A percentile compares a stretch with the other conserved stretches of the same genome.
phyloP scores from a whole-genome alignment of 2,329 filamentous ascomycete genomes.

The Epichloe sibirici region DNA sequence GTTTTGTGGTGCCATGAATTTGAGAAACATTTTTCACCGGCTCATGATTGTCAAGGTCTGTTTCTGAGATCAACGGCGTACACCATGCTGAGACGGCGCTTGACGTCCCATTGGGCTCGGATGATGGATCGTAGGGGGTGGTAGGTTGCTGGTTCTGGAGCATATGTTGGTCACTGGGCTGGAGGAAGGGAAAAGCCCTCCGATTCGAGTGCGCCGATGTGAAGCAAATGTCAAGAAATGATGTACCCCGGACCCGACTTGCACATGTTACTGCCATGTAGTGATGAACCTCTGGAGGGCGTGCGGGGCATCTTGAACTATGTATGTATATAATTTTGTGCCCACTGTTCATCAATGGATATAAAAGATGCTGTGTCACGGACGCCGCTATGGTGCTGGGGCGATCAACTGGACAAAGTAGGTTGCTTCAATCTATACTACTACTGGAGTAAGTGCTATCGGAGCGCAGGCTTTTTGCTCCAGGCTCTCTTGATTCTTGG shows the following conservation, averaged over 20 bases:
- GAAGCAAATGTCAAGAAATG: not conserved
- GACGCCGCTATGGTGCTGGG: slow-evolving; percentile 58
- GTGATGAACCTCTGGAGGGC: not conserved
- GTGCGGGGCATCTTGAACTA: not conserved
- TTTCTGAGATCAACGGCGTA: not conserved
- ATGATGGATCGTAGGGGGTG: no score
- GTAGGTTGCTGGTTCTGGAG: no score
- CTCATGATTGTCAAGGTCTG: not conserved
- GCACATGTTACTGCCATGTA: not conserved
- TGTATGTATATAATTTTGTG: not conserved
- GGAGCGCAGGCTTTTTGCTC: slow-evolving; percentile 19
- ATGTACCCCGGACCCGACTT: not conserved
- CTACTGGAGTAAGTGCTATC: slow-evolving; percentile 9
- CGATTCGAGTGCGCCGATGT: no score
- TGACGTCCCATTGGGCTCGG: not conserved
- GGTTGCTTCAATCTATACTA: slow-evolving; percentile 6
- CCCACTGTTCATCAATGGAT: no score
- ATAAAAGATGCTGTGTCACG: slow-evolving; percentile 15
- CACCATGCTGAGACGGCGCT: not conserved
- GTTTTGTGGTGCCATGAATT: not conserved
- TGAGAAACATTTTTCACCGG: not conserved
- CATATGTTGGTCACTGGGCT: no score
- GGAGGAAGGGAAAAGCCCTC: no score
- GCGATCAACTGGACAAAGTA: slow-evolving; percentile 70
- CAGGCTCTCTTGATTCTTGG: slow-evolving; percentile 12